Evolutionary conservation across 306 rosid species (phyloP).

Genomic region (Senna tora): DNA sequence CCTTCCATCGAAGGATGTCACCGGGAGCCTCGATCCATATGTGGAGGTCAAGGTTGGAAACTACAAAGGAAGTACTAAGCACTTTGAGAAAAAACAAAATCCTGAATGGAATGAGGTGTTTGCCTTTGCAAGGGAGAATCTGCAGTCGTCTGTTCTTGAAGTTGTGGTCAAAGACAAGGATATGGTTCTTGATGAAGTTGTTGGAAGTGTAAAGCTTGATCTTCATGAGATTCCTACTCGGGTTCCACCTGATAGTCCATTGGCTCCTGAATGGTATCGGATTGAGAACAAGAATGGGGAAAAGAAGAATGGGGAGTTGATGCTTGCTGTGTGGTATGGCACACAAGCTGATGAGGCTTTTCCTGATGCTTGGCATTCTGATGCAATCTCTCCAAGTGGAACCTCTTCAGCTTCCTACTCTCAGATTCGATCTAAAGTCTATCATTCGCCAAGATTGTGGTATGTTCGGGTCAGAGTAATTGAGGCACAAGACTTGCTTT

Average conservation of each 20-base stretch:
- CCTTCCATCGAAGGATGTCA: constrained; percentile 79
- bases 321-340: constrained; percentile 98
- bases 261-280: constrained; percentile 95
- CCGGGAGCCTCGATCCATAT: constrained; percentile 92
- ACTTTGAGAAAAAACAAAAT: constrained; percentile 67
- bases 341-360: constrained; percentile 98
- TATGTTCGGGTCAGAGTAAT: constrained; percentile 72
- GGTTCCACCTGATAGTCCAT: constrained; percentile 89
- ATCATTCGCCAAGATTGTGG: constrained; percentile 84
- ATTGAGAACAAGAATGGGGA: constrained; percentile 66
- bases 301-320: constrained; percentile 72
- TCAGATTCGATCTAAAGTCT: constrained; percentile 79
- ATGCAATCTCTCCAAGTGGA: constrained; percentile 65
- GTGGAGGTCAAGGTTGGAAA: constrained; percentile 87
- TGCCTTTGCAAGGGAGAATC: constrained; percentile 71
- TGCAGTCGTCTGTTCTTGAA: constrained; percentile 58
- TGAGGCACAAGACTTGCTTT: constrained; percentile 86
- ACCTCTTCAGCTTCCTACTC: constrained; percentile 42
- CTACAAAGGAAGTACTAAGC: constrained; percentile 69
- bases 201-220: constrained; percentile 66
- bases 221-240: constrained; percentile 72
- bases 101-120: constrained; percentile 96
- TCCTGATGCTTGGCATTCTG: constrained; percentile 98
- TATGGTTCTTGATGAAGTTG: constrained; percentile 64
- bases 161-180: constrained; percentile 83